These are phyloP conservation scores for Yamadazyma philogaea DNA, from an alignment of 805 yeast species.

Conservation along the genomic window DNA sequence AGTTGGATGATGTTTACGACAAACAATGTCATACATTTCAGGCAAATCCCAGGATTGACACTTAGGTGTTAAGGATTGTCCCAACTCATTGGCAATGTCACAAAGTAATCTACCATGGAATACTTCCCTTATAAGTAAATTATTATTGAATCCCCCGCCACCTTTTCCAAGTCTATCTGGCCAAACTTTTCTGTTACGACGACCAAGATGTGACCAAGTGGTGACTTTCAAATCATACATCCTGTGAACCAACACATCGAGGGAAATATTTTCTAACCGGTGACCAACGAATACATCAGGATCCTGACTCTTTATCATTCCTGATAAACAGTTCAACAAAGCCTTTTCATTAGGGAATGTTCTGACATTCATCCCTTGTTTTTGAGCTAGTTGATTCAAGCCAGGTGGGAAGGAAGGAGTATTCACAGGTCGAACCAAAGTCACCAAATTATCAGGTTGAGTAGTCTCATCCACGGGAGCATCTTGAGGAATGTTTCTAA, in stretches of 20 bases:
- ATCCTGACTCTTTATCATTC: slow-evolving; percentile 66
- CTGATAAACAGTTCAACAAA: slow-evolving; percentile 70
- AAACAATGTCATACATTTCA: slow-evolving; percentile 84
- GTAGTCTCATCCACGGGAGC: slow-evolving; percentile 62
- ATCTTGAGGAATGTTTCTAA: slow-evolving; percentile 68
- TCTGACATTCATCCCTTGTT: slow-evolving; percentile 50
- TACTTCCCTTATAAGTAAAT: slow-evolving; percentile 60
- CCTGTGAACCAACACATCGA: slow-evolving; percentile 79
- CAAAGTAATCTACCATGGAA: slow-evolving; percentile 84
- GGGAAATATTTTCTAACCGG: slow-evolving; percentile 69
- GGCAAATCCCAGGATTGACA: slow-evolving; percentile 93
- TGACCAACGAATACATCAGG: slow-evolving; percentile 94
- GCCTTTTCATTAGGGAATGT: slow-evolving; percentile 71
- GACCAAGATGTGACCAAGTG: slow-evolving; percentile 80
- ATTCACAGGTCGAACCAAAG: slow-evolving; percentile 79
- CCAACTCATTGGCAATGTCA: slow-evolving; percentile 93
- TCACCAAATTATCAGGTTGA: slow-evolving; percentile 59
- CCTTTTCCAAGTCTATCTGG: slow-evolving; percentile 67
- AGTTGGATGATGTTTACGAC: slow-evolving; percentile 58
- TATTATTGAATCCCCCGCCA: slow-evolving; percentile 44
- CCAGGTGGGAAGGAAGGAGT: slow-evolving; percentile 71
- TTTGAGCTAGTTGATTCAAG: slow-evolving; percentile 56
- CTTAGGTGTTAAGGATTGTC: slow-evolving; percentile 84
- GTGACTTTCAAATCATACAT: slow-evolving; percentile 70
- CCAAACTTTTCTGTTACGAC: slow-evolving; percentile 73